Evolutionary conservation across 2,329 filamentous ascomycete species (phyloP).

Genomic region (Ascochyta pisi): DNA sequence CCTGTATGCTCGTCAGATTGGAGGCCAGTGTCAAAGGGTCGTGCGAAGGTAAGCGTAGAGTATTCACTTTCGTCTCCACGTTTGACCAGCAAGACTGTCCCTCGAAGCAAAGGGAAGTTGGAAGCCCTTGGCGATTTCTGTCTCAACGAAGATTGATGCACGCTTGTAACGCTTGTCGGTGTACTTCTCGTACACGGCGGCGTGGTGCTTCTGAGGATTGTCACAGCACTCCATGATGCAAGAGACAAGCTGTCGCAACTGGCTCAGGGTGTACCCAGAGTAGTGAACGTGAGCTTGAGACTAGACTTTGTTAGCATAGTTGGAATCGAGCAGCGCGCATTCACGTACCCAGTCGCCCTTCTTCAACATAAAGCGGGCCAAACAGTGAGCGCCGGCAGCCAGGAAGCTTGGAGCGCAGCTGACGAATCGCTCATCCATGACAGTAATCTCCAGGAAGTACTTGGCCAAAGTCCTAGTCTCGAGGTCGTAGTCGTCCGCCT

Average conservation of each 20-base stretch:
- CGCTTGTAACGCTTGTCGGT: conserved; percentile 85
- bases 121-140: conserved; percentile 71
- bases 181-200: conserved; percentile 91
- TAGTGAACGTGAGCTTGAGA: conserved; percentile 86
- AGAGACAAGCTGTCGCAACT: conserved; percentile 77
- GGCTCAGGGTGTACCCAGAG: conserved; percentile 87
- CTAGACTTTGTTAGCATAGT: conserved; percentile 58
- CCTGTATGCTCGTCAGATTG: conserved; percentile 39
- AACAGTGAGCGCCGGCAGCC: conserved; percentile 89
- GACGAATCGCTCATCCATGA: conserved; percentile 98
- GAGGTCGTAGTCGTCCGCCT: conserved; percentile 95
- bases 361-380: conserved; percentile 84
- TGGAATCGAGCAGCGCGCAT: not conserved
- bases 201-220: conserved; percentile 79
- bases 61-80: conserved; percentile 50
- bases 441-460: conserved; percentile 94
- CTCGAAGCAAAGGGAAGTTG: conserved; percentile 52
- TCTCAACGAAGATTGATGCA: conserved; percentile 79
- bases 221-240: conserved; percentile 90
- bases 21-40: conserved; percentile 24
- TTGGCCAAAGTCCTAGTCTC: conserved; percentile 95
- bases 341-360: conserved; percentile 89
- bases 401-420: conserved; percentile 88
- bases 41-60: conserved; percentile 23
- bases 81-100: conserved; percentile 46